Evolutionary conservation across 2,329 filamentous ascomycete species (phyloP).

Genomic region (Tolypocladium inflatum): DNA sequence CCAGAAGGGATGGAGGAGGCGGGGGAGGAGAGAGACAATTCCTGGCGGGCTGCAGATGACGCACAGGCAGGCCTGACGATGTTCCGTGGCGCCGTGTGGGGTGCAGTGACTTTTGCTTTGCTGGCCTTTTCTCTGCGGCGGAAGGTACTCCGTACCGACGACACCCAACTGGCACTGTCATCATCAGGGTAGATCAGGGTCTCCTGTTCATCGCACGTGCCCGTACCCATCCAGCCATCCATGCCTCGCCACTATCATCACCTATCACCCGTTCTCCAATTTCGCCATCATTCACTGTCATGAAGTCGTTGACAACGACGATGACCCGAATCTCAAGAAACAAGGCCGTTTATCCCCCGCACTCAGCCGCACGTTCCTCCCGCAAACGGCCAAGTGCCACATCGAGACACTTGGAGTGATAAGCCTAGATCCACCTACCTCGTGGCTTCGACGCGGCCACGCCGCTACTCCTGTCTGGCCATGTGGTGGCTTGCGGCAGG

Average conservation of each 20-base stretch:
- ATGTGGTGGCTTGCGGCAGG: neutral
- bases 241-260: neutral
- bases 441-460: neutral
- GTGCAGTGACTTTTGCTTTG: neutral
- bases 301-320: too few relatives aligned
- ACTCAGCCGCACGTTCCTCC: neutral
- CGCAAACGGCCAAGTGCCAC: neutral
- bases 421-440: neutral
- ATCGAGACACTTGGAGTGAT: neutral
- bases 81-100: neutral
- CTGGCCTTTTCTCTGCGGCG: neutral
- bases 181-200: neutral
- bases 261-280: neutral
- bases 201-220: neutral
- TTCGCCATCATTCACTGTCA: neutral
- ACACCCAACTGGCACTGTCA: neutral
- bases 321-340: too few relatives aligned
- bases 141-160: neutral
- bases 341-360: neutral
- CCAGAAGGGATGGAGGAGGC: neutral
- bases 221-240: neutral
- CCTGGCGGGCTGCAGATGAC: neutral
- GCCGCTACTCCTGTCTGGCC: neutral
- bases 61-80: neutral
- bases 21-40: neutral